Base-by-base conservation (phyloP, 768 basidiomycete species). In the Tylopilus balloui region DNA sequence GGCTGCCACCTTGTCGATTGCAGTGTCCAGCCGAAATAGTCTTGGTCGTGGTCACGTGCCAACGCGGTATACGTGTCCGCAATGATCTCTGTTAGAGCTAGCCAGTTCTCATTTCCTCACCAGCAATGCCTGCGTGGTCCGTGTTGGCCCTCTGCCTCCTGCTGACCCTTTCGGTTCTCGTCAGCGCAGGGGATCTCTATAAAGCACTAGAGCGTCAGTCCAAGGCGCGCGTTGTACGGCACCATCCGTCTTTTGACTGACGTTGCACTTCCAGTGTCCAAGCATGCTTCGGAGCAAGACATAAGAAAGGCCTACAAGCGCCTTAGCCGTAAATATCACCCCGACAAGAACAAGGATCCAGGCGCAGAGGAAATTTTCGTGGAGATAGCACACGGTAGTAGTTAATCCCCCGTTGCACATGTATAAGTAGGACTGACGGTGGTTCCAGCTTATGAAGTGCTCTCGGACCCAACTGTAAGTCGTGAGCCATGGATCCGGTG, bases 231-330 rank as follows among this genome's bases (percentile, higher is more conserved):
- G 63, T 53, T 44, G 48, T 42, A 38, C 52, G 40, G 39, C 15
- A 36, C 42, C 52, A 47, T 47, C 38, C 35, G 27, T 58, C 56
- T 57, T 50, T 54, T 61, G 54, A 49, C 55, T 64, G 48, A 64
- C 43, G n/a, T 47, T 39, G 44, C 48, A 50, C 36, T 24, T 47
- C 17, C 54, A 79, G 77, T 95, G 38, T 79, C 82, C 59, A 81
- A 72, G 56, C 84, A 88, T 37, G 91, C 92, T 13, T 85, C 86
- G 31, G 89, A 93, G 37, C 83, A 81, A 62, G 92, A 95, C 61
- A 91, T 97, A 64, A 81, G 87, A 68, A 86, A 88, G 56, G 91
- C 93, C 3, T 97, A 96, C 72, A 92, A 92, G 68, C 83, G 81
- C 58, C 74, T 94, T 15, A 91, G 90, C 66, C 83, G 83, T 60